Evolutionary conservation across 1,139 yeast genomes (phyloP).

Genomic region (Kurtzmaniella quercitrusa): DNA sequence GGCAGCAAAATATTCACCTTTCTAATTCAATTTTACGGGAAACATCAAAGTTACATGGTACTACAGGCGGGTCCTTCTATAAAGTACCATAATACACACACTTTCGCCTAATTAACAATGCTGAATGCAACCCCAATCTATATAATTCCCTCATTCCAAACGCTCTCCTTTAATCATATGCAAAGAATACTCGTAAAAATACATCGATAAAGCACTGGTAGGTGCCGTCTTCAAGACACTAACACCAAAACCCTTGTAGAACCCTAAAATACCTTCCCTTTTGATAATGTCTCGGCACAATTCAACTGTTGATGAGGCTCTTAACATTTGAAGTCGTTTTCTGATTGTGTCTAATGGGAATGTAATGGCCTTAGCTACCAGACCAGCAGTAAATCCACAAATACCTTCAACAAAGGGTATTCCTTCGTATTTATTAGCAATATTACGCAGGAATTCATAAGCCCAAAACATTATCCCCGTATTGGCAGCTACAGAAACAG

Average conservation of each 20-base stretch:
- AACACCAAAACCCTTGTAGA: conserved; percentile 70
- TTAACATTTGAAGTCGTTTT: conserved; percentile 69
- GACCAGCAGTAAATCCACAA: conserved; percentile 79
- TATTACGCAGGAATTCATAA: conserved; percentile 48
- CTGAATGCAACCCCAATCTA: not conserved
- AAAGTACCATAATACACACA: not conserved
- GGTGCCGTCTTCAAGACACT: conserved; percentile 78
- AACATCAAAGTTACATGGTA: not conserved
- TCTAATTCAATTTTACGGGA: conserved; percentile 12
- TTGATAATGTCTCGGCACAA: conserved; percentile 32
- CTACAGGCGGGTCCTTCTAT: not conserved
- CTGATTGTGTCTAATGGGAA: conserved; percentile 87
- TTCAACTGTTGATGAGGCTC: conserved; percentile 17
- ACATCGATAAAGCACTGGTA: conserved; percentile 73
- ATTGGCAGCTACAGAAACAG: conserved; percentile 58
- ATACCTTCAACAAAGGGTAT: conserved; percentile 54
- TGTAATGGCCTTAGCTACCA: conserved; percentile 63
- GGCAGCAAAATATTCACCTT: too few relatives aligned
- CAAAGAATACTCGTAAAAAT: conserved; percentile 55
- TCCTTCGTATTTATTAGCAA: conserved; percentile 18
- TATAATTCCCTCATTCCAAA: conserved; percentile 5
- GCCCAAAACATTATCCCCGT: conserved; percentile 70
- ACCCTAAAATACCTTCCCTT: conserved; percentile 60
- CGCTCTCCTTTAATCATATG: conserved; percentile 8
- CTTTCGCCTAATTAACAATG: not conserved